Conservation (phyloP, 192 early-diverging fungal species). For the Cladochytrium replicatum region DNA sequence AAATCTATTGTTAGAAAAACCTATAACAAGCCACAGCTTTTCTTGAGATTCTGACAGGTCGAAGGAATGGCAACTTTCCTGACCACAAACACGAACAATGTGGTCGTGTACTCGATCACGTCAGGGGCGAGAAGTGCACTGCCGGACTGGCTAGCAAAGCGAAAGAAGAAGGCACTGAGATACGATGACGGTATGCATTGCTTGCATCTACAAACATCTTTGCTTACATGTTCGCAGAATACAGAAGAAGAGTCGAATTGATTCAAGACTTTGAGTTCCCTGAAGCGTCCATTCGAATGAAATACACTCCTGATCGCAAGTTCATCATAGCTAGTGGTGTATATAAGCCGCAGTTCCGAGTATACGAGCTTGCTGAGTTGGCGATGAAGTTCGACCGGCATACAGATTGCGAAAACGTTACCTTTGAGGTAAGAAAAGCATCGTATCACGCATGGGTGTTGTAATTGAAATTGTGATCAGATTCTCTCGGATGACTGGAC, state of each 20-base stretch:
- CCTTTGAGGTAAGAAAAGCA: constrained; percentile 27
- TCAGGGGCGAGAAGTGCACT: constrained; percentile 51
- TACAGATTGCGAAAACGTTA: constrained; percentile 84
- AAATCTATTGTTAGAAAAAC: too few species aligned
- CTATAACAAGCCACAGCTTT: too few species aligned
- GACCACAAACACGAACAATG: too few species aligned
- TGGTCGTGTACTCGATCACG: constrained; percentile 59
- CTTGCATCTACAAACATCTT: not conserved
- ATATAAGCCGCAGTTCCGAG: constrained; percentile 97
- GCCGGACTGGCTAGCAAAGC: constrained; percentile 89
- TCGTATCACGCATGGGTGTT: not conserved
- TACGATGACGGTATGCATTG: constrained; percentile 60
- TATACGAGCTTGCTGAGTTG: constrained; percentile 83
- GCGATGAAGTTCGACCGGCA: constrained; percentile 98
- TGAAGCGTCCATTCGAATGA: constrained; percentile 77
- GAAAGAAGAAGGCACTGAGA: constrained; percentile 77
- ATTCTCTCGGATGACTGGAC: constrained; percentile 97
- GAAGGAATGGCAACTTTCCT: too few species aligned
- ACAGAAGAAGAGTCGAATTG: constrained; percentile 81
- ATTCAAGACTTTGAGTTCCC: constrained; percentile 99
- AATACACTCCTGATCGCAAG: constrained; percentile 74
- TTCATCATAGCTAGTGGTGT: constrained; percentile 88
- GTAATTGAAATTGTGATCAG: constrained; percentile 3
- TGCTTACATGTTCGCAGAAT: constrained; percentile 44
- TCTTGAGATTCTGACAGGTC: too few species aligned